These are phyloP conservation scores for Hibiscus trionum DNA, from an alignment of 345 rosid genomes.

Conservation along the genomic window DNA sequence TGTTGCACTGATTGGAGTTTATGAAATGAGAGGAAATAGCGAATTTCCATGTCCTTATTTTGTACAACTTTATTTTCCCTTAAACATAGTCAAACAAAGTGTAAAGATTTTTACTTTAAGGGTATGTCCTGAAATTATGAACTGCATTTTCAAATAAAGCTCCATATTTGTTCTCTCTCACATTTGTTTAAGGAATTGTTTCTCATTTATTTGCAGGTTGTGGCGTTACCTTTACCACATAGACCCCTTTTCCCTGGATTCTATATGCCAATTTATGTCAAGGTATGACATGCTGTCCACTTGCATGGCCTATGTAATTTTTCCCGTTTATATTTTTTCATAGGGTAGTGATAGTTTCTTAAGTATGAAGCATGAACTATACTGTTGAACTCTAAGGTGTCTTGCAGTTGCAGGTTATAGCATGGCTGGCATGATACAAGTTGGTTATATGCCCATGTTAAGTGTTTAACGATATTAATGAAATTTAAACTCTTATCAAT, in stretches of 20 bases:
- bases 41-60: neutral
- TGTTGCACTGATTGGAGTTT: neutral
- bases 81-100: neutral
- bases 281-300: slow-evolving; percentile 41
- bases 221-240: slow-evolving; percentile 57
- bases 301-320: neutral
- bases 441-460: slow-evolving; percentile 49
- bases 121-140: neutral
- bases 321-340: neutral
- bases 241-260: slow-evolving; percentile 97
- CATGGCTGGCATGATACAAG: no score
- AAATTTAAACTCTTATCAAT: no score
- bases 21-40: neutral
- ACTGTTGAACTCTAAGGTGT: neutral
- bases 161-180: no score
- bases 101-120: neutral
- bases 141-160: neutral
- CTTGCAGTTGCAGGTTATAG: neutral
- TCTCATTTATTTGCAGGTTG: neutral
- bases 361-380: neutral
- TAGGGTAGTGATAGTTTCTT: neutral
- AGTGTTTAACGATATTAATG: slow-evolving; percentile 22
- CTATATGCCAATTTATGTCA: slow-evolving; percentile 94
- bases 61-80: neutral
- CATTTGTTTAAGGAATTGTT: neutral